A percentile compares a stretch with the other conserved stretches of the same genome.
phyloP scores from a whole-genome alignment of 2,329 filamentous ascomycete species.

The Calonectria hawksworthii region DNA sequence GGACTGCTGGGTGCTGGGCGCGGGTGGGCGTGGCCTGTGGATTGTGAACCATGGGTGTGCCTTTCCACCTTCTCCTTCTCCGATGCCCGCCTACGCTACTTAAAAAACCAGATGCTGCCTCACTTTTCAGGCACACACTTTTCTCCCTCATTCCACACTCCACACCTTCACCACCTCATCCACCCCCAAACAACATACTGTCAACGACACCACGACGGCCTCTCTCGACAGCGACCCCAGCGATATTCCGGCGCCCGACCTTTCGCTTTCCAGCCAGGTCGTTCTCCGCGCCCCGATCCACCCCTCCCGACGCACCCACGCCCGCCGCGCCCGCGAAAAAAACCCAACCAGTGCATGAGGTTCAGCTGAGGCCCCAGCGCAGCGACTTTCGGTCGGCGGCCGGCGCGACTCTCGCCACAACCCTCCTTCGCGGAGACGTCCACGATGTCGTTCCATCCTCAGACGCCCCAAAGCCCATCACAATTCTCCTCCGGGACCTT shows the following conservation, averaged over 20 bases:
- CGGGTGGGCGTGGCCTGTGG: neutral
- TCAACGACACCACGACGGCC: conserved; percentile 43
- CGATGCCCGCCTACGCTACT: conserved; percentile 15
- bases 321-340: conserved; percentile 39
- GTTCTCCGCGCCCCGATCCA: conserved; percentile 24
- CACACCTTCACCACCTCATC: conserved; percentile 47
- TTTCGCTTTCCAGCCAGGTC: conserved; percentile 33
- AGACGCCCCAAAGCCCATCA: conserved; percentile 77
- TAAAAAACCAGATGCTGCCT: conserved; percentile 41
- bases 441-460: conserved; percentile 77
- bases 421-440: conserved; percentile 52
- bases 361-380: conserved; percentile 49
- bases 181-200: conserved; percentile 46
- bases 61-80: conserved; percentile 1
- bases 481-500: conserved; percentile 70
- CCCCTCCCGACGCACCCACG: conserved; percentile 27
- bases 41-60: neutral
- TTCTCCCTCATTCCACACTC: conserved; percentile 48
- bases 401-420: conserved; percentile 50
- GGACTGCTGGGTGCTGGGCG: neutral
- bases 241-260: conserved; percentile 43
- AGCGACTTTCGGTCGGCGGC: conserved; percentile 51
- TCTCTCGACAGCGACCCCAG: conserved; percentile 43
- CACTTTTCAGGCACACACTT: conserved; percentile 50
- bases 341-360: conserved; percentile 50